Evolutionary conservation across 1,139 yeast species (phyloP), one percentile per base, ranked within the genome.

Genomic region (Scheffersomyces segobiensis): DNA sequence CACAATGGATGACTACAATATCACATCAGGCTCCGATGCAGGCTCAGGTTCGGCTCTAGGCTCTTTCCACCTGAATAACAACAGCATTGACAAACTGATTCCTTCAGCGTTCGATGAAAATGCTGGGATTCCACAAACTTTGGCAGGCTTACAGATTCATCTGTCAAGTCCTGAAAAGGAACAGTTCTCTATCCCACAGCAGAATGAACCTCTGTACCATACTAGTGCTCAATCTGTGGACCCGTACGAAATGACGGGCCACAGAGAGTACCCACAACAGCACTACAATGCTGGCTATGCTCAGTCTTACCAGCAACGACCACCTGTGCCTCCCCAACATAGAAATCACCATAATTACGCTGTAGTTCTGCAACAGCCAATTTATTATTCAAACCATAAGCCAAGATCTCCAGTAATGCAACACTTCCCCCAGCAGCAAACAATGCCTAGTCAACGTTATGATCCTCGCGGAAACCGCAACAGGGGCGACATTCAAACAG

Each of bases 1-100:
- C 1, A 65, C 72, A n/a, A 58, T 60, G 17, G 62, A 59, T 14
- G 53, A 48, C 17, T 32, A 32, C 42, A 32, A 7, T 10, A 32
- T 17, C 17, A 32, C 42, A 10, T 32, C 42, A 32, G 42, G 42
- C 17, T 32, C 42, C 3, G 42, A 32, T 3, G 14, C 12, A 10
- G 42, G 42, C 17, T 32, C 42, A 32, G 42, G 42, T 10, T 32
- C 42, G 3, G 42, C 17, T 4, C 17, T 32, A 10, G 42, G 42
- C 17, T 32, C 42, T 10, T 32, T 32, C 14, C 42, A 32, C 12
- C 42, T 32, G 42, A 32, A 32, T 17, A 32, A 32, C 12, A 32
- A 32, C 42, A 32, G 42, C 42, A 32, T 32, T 32, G 42, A 32
- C 42, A 32, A 32, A 32, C 42, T 7, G 17, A 32, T 32, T 32